These are phyloP conservation scores for Musa acuminata DNA, from an alignment of 176 grass and related monocot species.

Conservation along the genomic window DNA sequence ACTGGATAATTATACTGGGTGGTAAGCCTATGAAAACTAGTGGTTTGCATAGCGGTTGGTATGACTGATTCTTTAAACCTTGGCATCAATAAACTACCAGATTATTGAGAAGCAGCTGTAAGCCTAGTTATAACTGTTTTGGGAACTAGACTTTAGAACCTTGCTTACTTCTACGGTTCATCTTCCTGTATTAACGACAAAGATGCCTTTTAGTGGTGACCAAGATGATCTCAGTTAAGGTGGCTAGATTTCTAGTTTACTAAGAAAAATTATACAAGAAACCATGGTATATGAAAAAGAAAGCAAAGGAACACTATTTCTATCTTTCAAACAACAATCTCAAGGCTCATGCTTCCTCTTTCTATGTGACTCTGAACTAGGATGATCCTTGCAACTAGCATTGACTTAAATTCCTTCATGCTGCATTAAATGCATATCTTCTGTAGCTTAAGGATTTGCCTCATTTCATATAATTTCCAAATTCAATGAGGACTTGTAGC, in stretches of 20 bases:
- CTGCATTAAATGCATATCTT: not conserved
- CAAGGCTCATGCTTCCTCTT: no score
- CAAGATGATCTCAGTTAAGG: not conserved
- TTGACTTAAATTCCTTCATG: not conserved
- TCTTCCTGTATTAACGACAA: not conserved
- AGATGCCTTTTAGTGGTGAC: no score
- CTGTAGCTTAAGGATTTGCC: no score
- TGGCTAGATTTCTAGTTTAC: not conserved
- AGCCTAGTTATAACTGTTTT: not conserved
- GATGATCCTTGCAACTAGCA: not conserved
- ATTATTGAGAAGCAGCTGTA: not conserved
- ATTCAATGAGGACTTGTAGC: no score
- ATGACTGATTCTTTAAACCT: no score
- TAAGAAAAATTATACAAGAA: not conserved
- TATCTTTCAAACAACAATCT: not conserved
- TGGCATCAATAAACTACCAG: no score
- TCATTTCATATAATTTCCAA: no score
- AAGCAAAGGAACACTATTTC: not conserved
- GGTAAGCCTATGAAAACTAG: no score
- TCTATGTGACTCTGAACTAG: not conserved
- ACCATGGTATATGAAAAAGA: not conserved
- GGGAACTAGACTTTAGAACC: not conserved
- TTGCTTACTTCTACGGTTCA: not conserved
- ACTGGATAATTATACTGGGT: no score
- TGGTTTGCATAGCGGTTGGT: no score